Evolutionary conservation across 305 asterid species (phyloP).

Genomic region (Fraxinus platypoda): DNA sequence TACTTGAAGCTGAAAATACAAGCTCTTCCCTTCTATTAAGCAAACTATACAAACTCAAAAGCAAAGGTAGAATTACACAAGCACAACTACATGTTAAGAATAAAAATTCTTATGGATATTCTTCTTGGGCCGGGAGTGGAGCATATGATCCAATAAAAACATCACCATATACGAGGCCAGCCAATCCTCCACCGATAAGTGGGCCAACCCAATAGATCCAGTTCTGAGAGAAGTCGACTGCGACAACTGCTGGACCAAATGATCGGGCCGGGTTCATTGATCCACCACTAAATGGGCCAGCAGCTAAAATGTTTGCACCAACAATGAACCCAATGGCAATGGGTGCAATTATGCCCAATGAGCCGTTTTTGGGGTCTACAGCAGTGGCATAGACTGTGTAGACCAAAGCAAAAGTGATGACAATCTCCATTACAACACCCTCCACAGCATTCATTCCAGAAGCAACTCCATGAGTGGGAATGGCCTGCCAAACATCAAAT

Average conservation of each 20-base stretch:
- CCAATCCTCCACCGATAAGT: constrained; percentile 70
- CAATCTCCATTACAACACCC: constrained; percentile 61
- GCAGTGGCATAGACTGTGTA: constrained; percentile 78
- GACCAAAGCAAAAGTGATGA: constrained; percentile 59
- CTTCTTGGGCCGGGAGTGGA: constrained; percentile 39
- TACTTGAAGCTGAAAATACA: background rate
- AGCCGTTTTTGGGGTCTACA: constrained; percentile 70
- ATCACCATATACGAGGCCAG: constrained; percentile 61
- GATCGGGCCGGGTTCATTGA: constrained; percentile 83
- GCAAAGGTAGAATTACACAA: background rate
- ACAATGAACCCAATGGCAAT: constrained; percentile 71
- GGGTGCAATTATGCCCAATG: constrained; percentile 60
- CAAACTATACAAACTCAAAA: background rate
- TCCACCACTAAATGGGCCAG: constrained; percentile 78
- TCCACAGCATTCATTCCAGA: constrained; percentile 39
- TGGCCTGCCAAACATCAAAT: constrained; percentile 36
- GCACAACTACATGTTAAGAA: background rate
- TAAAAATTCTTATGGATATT: constrained; percentile 36
- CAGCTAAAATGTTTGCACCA: constrained; percentile 67
- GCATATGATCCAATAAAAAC: constrained; percentile 44
- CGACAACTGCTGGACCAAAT: constrained; percentile 63
- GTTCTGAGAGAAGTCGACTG: constrained; percentile 40
- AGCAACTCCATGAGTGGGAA: constrained; percentile 64
- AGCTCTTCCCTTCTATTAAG: background rate
- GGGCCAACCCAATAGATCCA: constrained; percentile 83